Base-by-base conservation (phyloP, 2,329 filamentous ascomycete genomes). In the Cryphonectria nitschkei region DNA sequence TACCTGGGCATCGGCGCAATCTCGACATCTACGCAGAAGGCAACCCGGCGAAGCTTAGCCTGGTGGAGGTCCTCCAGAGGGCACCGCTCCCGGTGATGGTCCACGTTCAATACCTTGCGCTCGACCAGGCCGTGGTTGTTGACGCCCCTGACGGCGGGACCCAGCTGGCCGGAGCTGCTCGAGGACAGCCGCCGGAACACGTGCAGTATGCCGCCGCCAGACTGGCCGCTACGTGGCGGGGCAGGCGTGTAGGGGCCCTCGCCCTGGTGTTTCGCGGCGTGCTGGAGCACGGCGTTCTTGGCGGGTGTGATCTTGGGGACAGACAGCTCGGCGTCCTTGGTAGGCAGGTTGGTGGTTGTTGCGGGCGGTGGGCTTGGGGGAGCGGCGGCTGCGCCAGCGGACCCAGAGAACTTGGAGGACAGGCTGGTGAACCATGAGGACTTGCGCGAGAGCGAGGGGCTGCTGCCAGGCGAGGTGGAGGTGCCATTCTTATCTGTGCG, bases 1-100 rank as follows among this genome's bases (percentile, higher is more conserved):
- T 97, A 96, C 75, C 89, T 90, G 34, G 95, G 93, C 77, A 93
- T 90, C 0, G 94, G 93, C 3, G 95, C 95, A 77, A 99, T 97
- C 80, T 99, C 96, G 5, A 99, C 95, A 77, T 99, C 96, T 2
- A 99, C 96, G 76, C 93, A 97, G 78, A 99, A 99, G 0, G 95
- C 93, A 0, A 99, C 96, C 68, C 94, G 89, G 68, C 94, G 89
- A 72, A 99, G 81, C 79, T 96, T 97, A 65, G 89, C 88, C 76
- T 91, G 89, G 74, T 94, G 90, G 63, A 99, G 84, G 75, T 97
- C 95, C 5, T 88, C 84, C 41, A 98, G 89, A 34, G 89, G 86
- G 79, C 94, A 97, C 74, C 96, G 86, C 77, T 95, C 90, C 58
- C 96, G 89, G 75, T 91, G 87, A 11, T 84, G 89, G 78, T 98